These are phyloP conservation scores for Colletotrichum sp. DNA, from an alignment of 2,329 filamentous ascomycete genomes.

Conservation along the genomic window DNA sequence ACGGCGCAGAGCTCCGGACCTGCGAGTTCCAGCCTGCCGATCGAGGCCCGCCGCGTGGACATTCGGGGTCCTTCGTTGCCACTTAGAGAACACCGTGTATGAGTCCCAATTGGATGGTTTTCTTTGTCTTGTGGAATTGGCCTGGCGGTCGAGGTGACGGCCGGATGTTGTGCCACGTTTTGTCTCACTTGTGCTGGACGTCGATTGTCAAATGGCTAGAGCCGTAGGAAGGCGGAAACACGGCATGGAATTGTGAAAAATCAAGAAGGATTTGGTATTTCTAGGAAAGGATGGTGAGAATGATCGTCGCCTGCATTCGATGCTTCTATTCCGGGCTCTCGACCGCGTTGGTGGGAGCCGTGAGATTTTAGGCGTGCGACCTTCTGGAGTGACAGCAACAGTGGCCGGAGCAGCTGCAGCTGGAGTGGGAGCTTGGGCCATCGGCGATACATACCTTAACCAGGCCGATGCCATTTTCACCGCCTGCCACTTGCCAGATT, in stretches of 20 bases:
- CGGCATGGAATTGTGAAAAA: background rate
- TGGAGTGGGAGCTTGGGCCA: background rate
- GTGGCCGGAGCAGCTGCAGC: background rate
- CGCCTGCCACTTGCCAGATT: background rate
- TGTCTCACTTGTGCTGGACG: background rate
- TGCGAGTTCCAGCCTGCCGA: background rate
- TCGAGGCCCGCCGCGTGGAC: background rate
- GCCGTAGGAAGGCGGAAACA: background rate
- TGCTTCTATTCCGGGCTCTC: background rate
- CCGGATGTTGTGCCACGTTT: background rate
- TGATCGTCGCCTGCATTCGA: background rate
- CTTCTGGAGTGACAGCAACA: background rate
- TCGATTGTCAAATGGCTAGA: background rate
- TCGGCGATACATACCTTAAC: background rate
- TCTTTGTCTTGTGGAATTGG: background rate
- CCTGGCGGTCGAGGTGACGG: background rate
- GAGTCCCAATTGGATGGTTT: background rate
- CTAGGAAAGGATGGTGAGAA: background rate
- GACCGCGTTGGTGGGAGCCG: background rate
- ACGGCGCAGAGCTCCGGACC: background rate
- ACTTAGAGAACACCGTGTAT: background rate
- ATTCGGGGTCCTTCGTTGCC: background rate
- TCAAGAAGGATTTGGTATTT: background rate
- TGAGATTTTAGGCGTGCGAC: constrained; percentile 14
- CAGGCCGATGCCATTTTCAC: background rate